Evolutionary conservation across 176 grass and related monocot genomes (phyloP).

Genomic region (Bromus sterilis): DNA sequence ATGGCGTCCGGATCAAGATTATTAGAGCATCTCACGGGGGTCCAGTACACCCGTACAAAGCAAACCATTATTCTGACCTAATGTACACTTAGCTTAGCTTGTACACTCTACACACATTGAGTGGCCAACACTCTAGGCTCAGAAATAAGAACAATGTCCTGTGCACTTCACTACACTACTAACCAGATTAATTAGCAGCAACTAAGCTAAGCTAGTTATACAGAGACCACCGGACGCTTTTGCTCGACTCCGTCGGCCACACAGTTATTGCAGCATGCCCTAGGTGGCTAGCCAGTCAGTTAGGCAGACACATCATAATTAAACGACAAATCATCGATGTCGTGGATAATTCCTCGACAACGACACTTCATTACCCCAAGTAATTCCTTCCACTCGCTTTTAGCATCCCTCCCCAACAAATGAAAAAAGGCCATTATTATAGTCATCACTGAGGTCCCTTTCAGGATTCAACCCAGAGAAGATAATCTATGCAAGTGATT

Average conservation of each 20-base stretch:
- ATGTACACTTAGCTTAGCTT: too few species aligned
- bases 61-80: neutral
- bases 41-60: too few species aligned
- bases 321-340: neutral
- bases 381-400: constrained; percentile 2
- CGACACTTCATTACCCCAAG: neutral
- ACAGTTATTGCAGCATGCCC: neutral
- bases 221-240: neutral
- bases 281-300: constrained; percentile 14
- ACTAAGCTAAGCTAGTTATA: neutral
- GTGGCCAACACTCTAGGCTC: neutral
- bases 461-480: too few species aligned
- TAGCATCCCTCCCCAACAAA: neutral
- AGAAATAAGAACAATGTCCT: neutral
- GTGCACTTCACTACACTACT: too few species aligned
- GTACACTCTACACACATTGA: too few species aligned
- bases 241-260: neutral
- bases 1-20: neutral
- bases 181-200: neutral
- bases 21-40: neutral
- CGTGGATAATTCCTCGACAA: neutral
- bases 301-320: constrained; percentile 9
- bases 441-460: neutral
- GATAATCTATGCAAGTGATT: neutral
- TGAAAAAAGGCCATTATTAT: neutral